These are phyloP conservation scores for Populus tomentosa DNA, from an alignment of 441 rosid species.

Conservation along the genomic window DNA sequence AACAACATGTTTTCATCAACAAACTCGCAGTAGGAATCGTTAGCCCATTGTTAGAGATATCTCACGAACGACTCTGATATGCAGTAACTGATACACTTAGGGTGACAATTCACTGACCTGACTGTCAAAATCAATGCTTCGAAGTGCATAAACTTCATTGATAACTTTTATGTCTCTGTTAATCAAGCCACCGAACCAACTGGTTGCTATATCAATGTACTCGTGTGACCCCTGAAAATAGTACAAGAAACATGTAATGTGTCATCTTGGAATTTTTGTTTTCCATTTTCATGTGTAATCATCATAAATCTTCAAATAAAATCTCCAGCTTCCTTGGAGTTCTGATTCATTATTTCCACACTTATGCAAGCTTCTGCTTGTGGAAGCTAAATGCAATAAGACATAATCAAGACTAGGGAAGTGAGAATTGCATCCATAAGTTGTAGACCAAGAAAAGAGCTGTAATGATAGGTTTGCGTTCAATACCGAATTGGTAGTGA, in stretches of 20 bases:
- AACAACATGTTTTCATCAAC: too few species aligned
- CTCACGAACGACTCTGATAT: too few species aligned
- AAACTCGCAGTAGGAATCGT: not conserved
- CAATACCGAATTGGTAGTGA: not conserved
- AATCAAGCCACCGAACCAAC: conserved; percentile 71
- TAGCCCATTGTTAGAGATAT: not conserved
- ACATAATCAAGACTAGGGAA: not conserved
- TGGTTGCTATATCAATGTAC: conserved; percentile 37
- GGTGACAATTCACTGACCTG: too few species aligned
- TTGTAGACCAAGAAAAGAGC: not conserved
- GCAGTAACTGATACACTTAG: too few species aligned
- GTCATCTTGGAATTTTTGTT: not conserved
- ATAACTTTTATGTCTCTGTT: conserved; percentile 47
- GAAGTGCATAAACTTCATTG: conserved; percentile 65
- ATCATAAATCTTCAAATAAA: not conserved
- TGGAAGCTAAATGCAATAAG: not conserved
- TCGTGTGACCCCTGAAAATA: conserved; percentile 39
- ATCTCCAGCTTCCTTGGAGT: not conserved
- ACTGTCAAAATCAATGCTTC: conserved; percentile 39
- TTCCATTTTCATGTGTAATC: too few species aligned
- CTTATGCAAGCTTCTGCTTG: not conserved
- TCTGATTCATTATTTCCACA: not conserved
- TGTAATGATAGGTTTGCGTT: not conserved
- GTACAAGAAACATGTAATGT: conserved; percentile 4
- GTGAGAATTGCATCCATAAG: not conserved